phyloP scores from a whole-genome alignment of 1,284 basidiomycete genomes.

The Inonotus obliquus region DNA sequence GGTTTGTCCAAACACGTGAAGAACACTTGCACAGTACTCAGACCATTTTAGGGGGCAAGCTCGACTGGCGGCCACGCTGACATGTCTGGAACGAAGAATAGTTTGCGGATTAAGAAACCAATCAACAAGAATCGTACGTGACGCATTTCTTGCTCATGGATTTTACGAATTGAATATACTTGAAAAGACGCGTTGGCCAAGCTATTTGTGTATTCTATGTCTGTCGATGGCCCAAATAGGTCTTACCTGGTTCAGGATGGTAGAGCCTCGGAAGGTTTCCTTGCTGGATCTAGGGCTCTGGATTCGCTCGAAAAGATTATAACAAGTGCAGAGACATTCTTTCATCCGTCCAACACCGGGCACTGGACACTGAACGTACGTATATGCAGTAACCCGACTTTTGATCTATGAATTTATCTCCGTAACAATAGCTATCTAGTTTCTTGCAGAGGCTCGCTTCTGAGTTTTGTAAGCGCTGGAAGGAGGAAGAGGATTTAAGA shows the following conservation, averaged over 20 bases:
- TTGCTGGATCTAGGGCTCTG: conserved; percentile 87
- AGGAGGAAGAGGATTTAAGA: conserved; percentile 73
- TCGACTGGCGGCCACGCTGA: conserved; percentile 69
- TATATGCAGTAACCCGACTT: not conserved
- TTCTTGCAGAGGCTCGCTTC: conserved; percentile 76
- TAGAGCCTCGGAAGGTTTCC: conserved; percentile 41
- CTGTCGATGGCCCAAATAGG: conserved; percentile 70
- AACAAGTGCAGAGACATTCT: conserved; percentile 90
- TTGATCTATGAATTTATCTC: not conserved
- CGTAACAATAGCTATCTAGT: conserved; percentile 49
- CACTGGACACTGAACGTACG: conserved; percentile 58
- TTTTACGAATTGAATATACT: conserved; percentile 11
- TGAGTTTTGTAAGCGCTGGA: conserved; percentile 81
- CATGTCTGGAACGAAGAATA: conserved; percentile 54
- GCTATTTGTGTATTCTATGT: conserved; percentile 89
- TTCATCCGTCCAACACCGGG: conserved; percentile 84
- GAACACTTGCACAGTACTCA: not conserved
- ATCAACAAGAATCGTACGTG: conserved; percentile 64
- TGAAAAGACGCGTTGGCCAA: conserved; percentile 73
- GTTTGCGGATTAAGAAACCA: conserved; percentile 74
- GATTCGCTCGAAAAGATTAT: conserved; percentile 87
- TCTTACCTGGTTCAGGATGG: conserved; percentile 33
- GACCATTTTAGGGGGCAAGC: conserved; percentile 45
- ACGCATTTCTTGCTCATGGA: conserved; percentile 12
- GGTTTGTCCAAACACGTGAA: conserved; percentile 34